Base-by-base conservation (phyloP, 164 flowering plant genomes). In the Tetrastigma voinierianum region DNA sequence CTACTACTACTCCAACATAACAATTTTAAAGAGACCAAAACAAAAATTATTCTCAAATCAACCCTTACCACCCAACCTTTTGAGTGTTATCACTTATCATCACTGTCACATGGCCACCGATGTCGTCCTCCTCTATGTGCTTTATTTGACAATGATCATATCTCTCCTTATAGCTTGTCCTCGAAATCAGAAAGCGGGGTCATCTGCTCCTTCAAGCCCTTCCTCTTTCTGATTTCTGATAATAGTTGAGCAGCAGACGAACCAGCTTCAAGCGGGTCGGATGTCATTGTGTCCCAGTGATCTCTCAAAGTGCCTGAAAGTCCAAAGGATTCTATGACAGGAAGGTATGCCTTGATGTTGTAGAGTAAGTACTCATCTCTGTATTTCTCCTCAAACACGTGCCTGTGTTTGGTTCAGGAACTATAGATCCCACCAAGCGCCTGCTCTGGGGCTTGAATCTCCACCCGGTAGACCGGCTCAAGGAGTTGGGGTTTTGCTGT, bases 251-350 rank as follows among this genome's bases (percentile, higher is more conserved):
- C 69, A 0, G 86, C 85, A 62, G 77, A 80, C 0, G 89, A 61
- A 0, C 81, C 78, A 16, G 78, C 17, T 40, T 85, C 86, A 77
- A 85, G 1, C 9, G 89, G 89, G 56, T 85, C 86, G 2, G 85
- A 70, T 1, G 76, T 61, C 85, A 85, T 77, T n/a, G n/a, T n/a
- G 51, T 85, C 89, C 89, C 89, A 85, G 43, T 85, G 89, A 51
- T 85, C 88, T 61, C 86, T 73, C 52, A 82, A 55, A 0, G 71
- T 60, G 32, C 77, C 18, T 0, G 84, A 82, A 76, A 84, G 82
- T 12, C 84, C n/a, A n/a, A 82, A 84, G 0, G 88, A 84, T 67
- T 82, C 84, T 4, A 81, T 49, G 57, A 84, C 88, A 13, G 88
- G 86, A 1, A 84, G 79, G 62, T 84, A 84, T 0, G 85, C 85